phyloP scores from a whole-genome alignment of 768 basidiomycete species.

The Russula sp. region DNA sequence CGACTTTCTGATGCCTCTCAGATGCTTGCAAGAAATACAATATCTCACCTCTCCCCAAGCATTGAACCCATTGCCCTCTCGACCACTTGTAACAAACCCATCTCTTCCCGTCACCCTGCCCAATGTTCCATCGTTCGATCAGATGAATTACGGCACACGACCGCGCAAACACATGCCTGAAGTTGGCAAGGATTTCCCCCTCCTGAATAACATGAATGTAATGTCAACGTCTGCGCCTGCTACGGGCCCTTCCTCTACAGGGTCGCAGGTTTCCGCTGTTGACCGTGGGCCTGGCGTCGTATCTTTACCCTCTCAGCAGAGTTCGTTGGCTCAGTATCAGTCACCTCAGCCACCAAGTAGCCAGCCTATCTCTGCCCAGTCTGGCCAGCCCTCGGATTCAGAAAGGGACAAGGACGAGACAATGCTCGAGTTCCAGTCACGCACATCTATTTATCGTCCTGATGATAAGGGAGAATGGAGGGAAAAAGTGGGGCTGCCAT shows the following conservation, averaged over 20 bases:
- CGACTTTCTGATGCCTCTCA: conserved; percentile 28
- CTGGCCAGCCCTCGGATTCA: conserved; percentile 24
- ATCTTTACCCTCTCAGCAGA: conserved; percentile 27
- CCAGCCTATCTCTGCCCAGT: conserved; percentile 27
- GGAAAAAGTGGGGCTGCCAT: conserved; percentile 61
- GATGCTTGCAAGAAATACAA: conserved; percentile 95
- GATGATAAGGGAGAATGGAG: conserved; percentile 85
- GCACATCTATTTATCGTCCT: conserved; percentile 83
- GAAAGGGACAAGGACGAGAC: conserved; percentile 40
- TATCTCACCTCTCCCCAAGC: conserved; percentile 96
- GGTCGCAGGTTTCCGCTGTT: conserved; percentile 35
- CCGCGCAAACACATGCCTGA: conserved; percentile 79
- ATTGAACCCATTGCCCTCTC: conserved; percentile 91
- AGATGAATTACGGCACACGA: conserved; percentile 67
- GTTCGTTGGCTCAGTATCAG: conserved; percentile 24
- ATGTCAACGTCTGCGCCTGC: conserved; percentile 42
- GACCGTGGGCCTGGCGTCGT: conserved; percentile 38
- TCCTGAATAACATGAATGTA: conserved; percentile 53
- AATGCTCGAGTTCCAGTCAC: conserved; percentile 40
- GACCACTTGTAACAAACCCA: conserved; percentile 64
- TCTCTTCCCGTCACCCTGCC: conserved; percentile 58
- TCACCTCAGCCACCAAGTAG: conserved; percentile 25
- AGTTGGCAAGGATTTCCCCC: conserved; percentile 57
- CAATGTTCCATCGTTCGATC: conserved; percentile 67
- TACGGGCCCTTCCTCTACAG: conserved; percentile 39